Base-by-base conservation (phyloP, 148 eudicot species). In the Dianthus caryophyllus region DNA sequence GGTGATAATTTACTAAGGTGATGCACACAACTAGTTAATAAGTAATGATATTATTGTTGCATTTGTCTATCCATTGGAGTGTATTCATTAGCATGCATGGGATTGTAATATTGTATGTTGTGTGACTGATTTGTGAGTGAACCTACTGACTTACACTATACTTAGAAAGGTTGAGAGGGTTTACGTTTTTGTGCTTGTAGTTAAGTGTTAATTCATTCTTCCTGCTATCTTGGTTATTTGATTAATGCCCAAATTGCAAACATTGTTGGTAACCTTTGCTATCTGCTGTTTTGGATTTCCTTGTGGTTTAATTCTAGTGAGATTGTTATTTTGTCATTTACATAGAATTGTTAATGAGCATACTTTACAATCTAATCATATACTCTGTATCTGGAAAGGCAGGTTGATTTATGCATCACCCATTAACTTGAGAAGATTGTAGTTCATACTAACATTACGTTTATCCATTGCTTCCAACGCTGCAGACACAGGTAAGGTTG, bases 401-500 rank as follows among this genome's bases (percentile, higher is more conserved):
- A 38, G 33, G 49, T 55, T 29, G 39, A 49, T 29, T 18, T 41
- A 52, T 24, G 61, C 36, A n/a, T 68, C 54, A 52, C 25, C 63
- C 48, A 29, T 47, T 15, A 18, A 50, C 22, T 16, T 52, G 50
- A 6, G 36, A 36, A 9, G 17, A 56, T 22, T 11, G 27, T 21
- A 26, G 13, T 67, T 54, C 61, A 26, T 22, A 22, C 65, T 38
- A 61, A 31, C 20, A 54, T 33, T 65, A 38, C 65, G 26, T 8
- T 51, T 13, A 22, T 51, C 43, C 10, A 67, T 27, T 67, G 9
- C 63, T 52, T 48, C 21, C 44, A 24, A 64, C 30, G 12, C 43
- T 78, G 56, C 78, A 94, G 99, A 90, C 70, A 84, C 90, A 73
- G 96, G 96, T 57, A 94, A 94, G 78, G 99, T 94, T 72, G 99